A percentile compares a stretch with the other conserved stretches of the same genome.
Evolutionary conservation across 2,329 filamentous ascomycete genomes (phyloP).

Genomic region (Metarhizium anisopliae): DNA sequence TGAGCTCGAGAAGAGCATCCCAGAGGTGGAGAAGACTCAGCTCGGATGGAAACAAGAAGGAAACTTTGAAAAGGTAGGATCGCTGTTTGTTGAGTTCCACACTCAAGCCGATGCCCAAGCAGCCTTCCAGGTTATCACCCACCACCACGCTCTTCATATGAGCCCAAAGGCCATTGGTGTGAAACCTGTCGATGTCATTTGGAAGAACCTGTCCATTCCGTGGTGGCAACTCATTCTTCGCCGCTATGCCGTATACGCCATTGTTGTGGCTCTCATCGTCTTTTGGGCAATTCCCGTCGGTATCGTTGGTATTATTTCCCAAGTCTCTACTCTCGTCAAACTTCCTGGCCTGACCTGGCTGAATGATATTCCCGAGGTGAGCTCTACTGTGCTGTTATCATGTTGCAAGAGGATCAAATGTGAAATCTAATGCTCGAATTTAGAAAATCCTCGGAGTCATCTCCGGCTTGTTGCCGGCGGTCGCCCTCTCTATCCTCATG

Average conservation of each 20-base stretch:
- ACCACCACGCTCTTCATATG: slow-evolving; percentile 77
- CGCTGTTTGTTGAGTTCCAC: slow-evolving; percentile 90
- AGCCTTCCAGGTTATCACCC: slow-evolving; percentile 73
- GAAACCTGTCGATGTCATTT: slow-evolving; percentile 73
- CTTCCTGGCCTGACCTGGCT: slow-evolving; percentile 70
- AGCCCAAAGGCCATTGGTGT: slow-evolving; percentile 77
- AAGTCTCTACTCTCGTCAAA: slow-evolving; percentile 61
- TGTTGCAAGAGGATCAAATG: neutral
- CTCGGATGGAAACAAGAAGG: slow-evolving; percentile 49
- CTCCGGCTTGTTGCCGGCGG: slow-evolving; percentile 70
- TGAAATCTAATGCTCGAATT: neutral
- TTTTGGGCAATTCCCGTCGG: slow-evolving; percentile 78
- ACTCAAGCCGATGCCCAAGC: slow-evolving; percentile 74
- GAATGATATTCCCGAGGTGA: slow-evolving; percentile 50
- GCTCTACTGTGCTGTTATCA: neutral
- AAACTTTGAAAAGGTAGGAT: slow-evolving; percentile 53
- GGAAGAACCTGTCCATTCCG: slow-evolving; percentile 60
- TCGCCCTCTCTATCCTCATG: slow-evolving; percentile 75
- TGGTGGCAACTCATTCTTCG: slow-evolving; percentile 73
- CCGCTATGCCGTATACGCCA: slow-evolving; percentile 51
- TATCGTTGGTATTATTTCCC: slow-evolving; percentile 75
- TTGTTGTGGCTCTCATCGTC: slow-evolving; percentile 65
- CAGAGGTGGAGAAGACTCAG: slow-evolving; percentile 57
- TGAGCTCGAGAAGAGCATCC: slow-evolving; percentile 44
- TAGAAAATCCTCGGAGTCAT: slow-evolving; percentile 63